Conservation (phyloP, 2,329 filamentous ascomycete genomes). For the Aspergillus sp. region DNA sequence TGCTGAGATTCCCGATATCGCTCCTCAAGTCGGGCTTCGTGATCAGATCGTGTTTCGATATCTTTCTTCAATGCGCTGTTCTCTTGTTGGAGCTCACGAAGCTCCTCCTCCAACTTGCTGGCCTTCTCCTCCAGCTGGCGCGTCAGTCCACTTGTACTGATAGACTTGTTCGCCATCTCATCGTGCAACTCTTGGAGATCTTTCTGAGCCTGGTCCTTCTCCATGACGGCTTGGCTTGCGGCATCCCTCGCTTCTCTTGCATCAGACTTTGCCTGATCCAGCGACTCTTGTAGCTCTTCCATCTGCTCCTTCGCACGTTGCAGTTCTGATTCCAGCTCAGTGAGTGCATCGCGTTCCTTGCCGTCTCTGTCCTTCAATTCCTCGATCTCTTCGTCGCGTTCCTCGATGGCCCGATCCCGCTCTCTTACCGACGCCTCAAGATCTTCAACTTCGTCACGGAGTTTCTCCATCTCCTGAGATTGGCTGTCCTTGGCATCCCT, state of each 20-base stretch:
- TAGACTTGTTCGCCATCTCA: constrained; percentile 76
- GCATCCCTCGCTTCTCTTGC: constrained; percentile 47
- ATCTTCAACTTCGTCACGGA: constrained; percentile 74
- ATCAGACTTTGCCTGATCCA: constrained; percentile 41
- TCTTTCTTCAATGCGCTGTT: constrained; percentile 47
- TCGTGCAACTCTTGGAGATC: constrained; percentile 67
- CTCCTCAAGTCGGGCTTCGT: constrained; percentile 53
- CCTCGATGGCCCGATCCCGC: constrained; percentile 71
- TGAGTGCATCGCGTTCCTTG: constrained; percentile 45
- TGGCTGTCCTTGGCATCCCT: constrained; percentile 59
- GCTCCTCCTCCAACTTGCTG: constrained; percentile 65
- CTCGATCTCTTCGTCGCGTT: constrained; percentile 74
- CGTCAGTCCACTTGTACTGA: constrained; percentile 72
- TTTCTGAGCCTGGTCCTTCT: constrained; percentile 53
- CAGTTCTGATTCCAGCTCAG: constrained; percentile 54
- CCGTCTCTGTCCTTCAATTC: constrained; percentile 57
- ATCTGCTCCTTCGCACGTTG: constrained; percentile 48
- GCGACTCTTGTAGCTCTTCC: constrained; percentile 46
- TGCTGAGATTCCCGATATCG: constrained; percentile 45
- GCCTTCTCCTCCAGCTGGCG: constrained; percentile 74
- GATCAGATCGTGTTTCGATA: constrained; percentile 46
- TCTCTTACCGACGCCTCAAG: constrained; percentile 74
- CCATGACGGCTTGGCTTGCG: constrained; percentile 53
- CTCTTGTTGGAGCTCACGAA: constrained; percentile 55
- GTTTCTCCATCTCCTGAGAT: constrained; percentile 61